phyloP scores from a whole-genome alignment of 352 stramenopile species.

The Globisporangium cystogenes region DNA sequence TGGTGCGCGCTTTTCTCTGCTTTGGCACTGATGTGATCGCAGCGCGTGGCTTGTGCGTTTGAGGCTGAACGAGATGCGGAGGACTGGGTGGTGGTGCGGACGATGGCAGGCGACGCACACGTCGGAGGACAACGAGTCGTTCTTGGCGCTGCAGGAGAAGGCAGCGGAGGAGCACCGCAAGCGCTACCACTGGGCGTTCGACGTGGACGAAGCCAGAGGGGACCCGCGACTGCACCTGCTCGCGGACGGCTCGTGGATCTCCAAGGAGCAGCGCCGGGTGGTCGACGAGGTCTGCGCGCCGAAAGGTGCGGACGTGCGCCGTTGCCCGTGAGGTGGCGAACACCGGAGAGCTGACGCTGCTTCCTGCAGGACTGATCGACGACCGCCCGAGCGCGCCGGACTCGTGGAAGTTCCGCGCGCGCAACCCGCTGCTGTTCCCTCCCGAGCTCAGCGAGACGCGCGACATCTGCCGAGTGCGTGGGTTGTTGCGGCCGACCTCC shows the following conservation, averaged over 20 bases:
- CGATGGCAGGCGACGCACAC: conserved; percentile 57
- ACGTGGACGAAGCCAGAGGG: conserved; percentile 36
- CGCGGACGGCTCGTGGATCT: conserved; percentile 67
- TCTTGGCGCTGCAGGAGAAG: conserved; percentile 72
- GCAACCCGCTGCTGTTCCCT: conserved; percentile 73
- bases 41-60: background rate
- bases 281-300: conserved; percentile 51
- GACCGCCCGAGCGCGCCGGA: conserved; percentile 58
- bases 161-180: conserved; percentile 55
- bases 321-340: background rate
- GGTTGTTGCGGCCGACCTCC: background rate
- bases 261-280: conserved; percentile 47
- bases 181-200: conserved; percentile 78
- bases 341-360: background rate
- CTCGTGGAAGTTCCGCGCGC: conserved; percentile 67
- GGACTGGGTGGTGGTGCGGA: background rate
- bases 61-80: background rate
- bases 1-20: conserved; percentile 21
- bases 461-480: conserved; percentile 54
- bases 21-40: background rate
- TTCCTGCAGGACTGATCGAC: conserved; percentile 39
- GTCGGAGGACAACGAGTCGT: conserved; percentile 81
- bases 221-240: conserved; percentile 71
- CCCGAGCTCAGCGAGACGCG: conserved; percentile 52
- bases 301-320: conserved; percentile 57